These are phyloP conservation scores for Phytophthora palmivora DNA, from an alignment of 352 stramenopile genomes.

Conservation along the genomic window DNA sequence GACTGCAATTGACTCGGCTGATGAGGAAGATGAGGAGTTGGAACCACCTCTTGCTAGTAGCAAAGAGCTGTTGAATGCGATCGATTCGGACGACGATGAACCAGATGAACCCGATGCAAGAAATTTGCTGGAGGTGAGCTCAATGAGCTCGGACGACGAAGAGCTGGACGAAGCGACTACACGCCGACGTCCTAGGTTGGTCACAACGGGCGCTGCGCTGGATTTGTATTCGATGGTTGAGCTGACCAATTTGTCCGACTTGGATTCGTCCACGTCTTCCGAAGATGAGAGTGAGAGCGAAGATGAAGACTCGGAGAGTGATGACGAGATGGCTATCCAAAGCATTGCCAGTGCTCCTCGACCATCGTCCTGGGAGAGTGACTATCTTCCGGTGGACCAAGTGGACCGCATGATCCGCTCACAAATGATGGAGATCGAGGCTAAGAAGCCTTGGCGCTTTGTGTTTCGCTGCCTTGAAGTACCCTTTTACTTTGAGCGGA, in stretches of 20 bases:
- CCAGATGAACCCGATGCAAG: not conserved
- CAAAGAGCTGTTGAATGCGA: slow-evolving; percentile 6
- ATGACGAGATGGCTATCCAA: not conserved
- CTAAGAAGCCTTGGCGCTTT: slow-evolving; percentile 50
- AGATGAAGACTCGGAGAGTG: slow-evolving; percentile 6
- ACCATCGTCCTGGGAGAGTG: slow-evolving; percentile 12
- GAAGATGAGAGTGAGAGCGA: slow-evolving; percentile 2
- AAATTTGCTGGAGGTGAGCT: slow-evolving; percentile 1
- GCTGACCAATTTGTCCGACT: not conserved
- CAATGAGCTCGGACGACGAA: slow-evolving; percentile 16
- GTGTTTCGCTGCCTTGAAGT: slow-evolving; percentile 53
- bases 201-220: slow-evolving; percentile 7
- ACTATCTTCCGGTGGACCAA: slow-evolving; percentile 19
- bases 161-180: slow-evolving; percentile 4
- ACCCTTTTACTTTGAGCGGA: slow-evolving; percentile 38
- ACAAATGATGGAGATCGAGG: slow-evolving; percentile 35
- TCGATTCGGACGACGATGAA: slow-evolving; percentile 9
- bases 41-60: not conserved
- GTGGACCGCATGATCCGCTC: slow-evolving; percentile 31
- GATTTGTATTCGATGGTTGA: slow-evolving; percentile 18
- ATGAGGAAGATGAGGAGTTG: too few relatives aligned
- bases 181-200: not conserved
- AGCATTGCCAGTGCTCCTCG: not conserved
- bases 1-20: too few relatives aligned
- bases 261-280: slow-evolving; percentile 15